Evolutionary conservation across 2,329 filamentous ascomycete species (phyloP).

Genomic region (Ceratocystis harringtonii): DNA sequence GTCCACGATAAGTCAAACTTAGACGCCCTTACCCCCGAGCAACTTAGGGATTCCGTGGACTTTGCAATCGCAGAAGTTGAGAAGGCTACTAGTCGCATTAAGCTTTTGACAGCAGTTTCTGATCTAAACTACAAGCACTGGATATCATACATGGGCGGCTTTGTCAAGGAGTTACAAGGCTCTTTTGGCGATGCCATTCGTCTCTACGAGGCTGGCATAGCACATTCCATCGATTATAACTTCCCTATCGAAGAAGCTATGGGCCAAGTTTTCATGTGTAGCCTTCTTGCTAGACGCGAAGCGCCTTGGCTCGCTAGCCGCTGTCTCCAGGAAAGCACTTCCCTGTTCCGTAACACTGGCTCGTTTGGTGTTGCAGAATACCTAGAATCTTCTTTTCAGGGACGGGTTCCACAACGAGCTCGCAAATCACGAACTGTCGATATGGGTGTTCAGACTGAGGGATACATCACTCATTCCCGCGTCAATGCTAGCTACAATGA

Average conservation of each 20-base stretch:
- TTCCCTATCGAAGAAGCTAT: slow-evolving; percentile 59
- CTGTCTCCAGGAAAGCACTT: slow-evolving; percentile 52
- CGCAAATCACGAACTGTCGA: slow-evolving; percentile 46
- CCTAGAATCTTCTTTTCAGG: slow-evolving; percentile 42
- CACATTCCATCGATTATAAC: slow-evolving; percentile 53
- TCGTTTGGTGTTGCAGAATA: slow-evolving; percentile 54
- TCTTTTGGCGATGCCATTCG: slow-evolving; percentile 44
- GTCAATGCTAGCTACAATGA: slow-evolving; percentile 7
- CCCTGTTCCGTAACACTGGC: slow-evolving; percentile 52
- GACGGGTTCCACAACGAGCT: slow-evolving; percentile 42
- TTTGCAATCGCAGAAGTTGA: slow-evolving; percentile 39
- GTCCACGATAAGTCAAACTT: slow-evolving; percentile 30
- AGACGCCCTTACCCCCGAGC: slow-evolving; percentile 18
- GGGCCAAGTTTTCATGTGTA: slow-evolving; percentile 58
- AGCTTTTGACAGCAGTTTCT: slow-evolving; percentile 41
- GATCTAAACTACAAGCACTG: slow-evolving; percentile 58
- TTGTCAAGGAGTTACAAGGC: slow-evolving; percentile 47
- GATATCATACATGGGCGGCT: slow-evolving; percentile 52
- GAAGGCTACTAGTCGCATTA: slow-evolving; percentile 43
- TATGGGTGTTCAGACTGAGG: slow-evolving; percentile 54
- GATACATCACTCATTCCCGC: slow-evolving; percentile 25
- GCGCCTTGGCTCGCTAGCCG: slow-evolving; percentile 53
- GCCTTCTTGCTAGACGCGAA: slow-evolving; percentile 49
- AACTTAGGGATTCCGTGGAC: slow-evolving; percentile 26
- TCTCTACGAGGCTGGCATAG: slow-evolving; percentile 54